A percentile compares a stretch with the other conserved stretches of the same genome.
phyloP scores from a whole-genome alignment of 176 grass and related monocot species.

The Bromus sterilis region DNA sequence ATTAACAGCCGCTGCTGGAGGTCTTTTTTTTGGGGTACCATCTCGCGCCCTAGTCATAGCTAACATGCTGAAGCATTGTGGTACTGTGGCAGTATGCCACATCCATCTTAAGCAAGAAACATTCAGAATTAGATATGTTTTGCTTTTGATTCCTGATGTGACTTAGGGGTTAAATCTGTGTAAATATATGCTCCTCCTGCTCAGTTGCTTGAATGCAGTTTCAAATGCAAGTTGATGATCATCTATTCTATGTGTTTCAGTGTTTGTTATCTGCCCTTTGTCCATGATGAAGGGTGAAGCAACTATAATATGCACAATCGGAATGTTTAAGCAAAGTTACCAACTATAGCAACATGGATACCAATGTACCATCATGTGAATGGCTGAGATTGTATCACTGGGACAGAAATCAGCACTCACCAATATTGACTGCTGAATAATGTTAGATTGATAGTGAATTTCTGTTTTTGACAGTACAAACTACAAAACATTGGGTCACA shows the following conservation, averaged over 20 bases:
- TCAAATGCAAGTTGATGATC: background rate
- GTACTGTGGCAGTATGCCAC: background rate
- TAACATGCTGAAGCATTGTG: background rate
- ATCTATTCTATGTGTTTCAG: background rate
- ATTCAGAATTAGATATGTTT: background rate
- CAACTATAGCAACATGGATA: background rate
- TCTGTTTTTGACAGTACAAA: background rate
- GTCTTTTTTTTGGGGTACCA: conserved; percentile 15
- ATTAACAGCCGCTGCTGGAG: background rate
- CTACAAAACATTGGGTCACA: background rate
- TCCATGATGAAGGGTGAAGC: background rate
- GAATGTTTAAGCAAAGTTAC: background rate
- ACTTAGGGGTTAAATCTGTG: background rate
- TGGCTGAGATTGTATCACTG: background rate
- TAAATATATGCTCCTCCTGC: background rate
- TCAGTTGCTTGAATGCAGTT: background rate
- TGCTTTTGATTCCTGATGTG: background rate
- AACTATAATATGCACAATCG: background rate
- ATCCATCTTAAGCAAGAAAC: background rate
- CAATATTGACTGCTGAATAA: background rate
- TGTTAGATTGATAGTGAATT: background rate
- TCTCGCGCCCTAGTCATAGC: background rate
- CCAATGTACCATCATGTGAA: background rate
- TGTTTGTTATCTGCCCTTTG: background rate
- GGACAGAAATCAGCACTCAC: background rate